phyloP scores from a whole-genome alignment of 148 eudicot genomes.

The Rhododendron molle region DNA sequence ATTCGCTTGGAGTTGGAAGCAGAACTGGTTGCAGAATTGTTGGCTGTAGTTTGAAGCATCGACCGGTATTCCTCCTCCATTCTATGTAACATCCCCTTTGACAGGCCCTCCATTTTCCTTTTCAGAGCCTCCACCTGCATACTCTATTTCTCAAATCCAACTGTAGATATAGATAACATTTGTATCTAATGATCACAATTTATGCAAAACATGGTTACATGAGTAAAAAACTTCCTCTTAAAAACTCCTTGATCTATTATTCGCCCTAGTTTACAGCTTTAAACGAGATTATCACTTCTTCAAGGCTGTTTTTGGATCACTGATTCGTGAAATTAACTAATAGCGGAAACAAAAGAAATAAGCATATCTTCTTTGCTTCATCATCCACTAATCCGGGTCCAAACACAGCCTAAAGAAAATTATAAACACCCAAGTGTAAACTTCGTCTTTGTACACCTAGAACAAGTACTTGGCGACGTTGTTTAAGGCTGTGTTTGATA shows the following conservation, averaged over 20 bases:
- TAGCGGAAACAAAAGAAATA: neutral
- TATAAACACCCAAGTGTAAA: neutral
- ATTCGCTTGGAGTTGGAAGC: constrained; percentile 58
- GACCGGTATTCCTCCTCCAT: constrained; percentile 70
- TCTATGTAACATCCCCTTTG: constrained; percentile 65
- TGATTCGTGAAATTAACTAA: neutral
- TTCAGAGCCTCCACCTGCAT: constrained; percentile 59
- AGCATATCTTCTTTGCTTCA: neutral
- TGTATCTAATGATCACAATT: neutral
- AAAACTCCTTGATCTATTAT: too few species aligned
- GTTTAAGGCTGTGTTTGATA: neutral
- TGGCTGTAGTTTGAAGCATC: constrained; percentile 40
- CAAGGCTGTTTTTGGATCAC: neutral
- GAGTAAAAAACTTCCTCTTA: too few species aligned
- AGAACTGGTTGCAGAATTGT: constrained; percentile 27
- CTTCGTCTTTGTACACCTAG: neutral
- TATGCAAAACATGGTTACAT: neutral
- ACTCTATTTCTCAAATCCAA: neutral
- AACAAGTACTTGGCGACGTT: neutral
- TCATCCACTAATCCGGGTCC: neutral
- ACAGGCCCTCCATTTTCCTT: constrained; percentile 69
- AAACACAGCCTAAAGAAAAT: neutral
- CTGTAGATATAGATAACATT: too few species aligned
- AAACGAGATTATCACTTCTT: neutral
- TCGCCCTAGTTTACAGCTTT: too few species aligned